These are phyloP conservation scores for Fusarium transvaalense DNA, from an alignment of 2,329 filamentous ascomycete species.

Conservation along the genomic window DNA sequence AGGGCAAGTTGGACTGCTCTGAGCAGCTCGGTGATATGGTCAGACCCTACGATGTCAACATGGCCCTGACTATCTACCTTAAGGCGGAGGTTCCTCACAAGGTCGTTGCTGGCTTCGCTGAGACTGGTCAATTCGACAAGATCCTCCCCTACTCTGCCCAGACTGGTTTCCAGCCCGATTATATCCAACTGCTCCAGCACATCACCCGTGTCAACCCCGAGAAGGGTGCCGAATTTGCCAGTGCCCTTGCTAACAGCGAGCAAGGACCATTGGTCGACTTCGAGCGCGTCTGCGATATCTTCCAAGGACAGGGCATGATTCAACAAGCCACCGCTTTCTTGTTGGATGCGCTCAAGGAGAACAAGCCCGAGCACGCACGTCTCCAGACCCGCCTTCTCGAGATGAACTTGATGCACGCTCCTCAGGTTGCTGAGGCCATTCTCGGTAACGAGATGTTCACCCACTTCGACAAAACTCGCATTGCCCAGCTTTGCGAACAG, in stretches of 20 bases:
- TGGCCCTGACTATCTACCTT: slow-evolving; percentile 90
- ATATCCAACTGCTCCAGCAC: slow-evolving; percentile 90
- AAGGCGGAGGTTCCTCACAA: slow-evolving; percentile 93
- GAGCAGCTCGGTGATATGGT: slow-evolving; percentile 97
- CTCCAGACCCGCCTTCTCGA: slow-evolving; percentile 95
- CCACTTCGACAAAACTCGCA: slow-evolving; percentile 91
- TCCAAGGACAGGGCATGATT: slow-evolving; percentile 97
- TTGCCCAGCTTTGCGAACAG: slow-evolving; percentile 92
- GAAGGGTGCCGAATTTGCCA: slow-evolving; percentile 94
- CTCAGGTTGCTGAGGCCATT: slow-evolving; percentile 97
- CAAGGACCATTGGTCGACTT: slow-evolving; percentile 89
- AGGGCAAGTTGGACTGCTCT: slow-evolving; percentile 95
- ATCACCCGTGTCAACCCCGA: slow-evolving; percentile 92
- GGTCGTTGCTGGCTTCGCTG: slow-evolving; percentile 93
- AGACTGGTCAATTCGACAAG: slow-evolving; percentile 96
- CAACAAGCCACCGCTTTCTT: slow-evolving; percentile 99
- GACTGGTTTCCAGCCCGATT: slow-evolving; percentile 93
- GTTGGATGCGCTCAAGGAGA: slow-evolving; percentile 93
- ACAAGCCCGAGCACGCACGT: slow-evolving; percentile 91
- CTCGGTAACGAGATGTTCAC: slow-evolving; percentile 99
- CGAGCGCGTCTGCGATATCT: slow-evolving; percentile 95
- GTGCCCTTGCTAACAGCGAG: slow-evolving; percentile 90
- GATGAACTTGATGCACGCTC: slow-evolving; percentile 97
- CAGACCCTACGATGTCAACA: slow-evolving; percentile 85
- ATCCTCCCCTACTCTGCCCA: slow-evolving; percentile 92